Conservation (phyloP, 2,329 filamentous ascomycete species). For the Nemania serpens region DNA sequence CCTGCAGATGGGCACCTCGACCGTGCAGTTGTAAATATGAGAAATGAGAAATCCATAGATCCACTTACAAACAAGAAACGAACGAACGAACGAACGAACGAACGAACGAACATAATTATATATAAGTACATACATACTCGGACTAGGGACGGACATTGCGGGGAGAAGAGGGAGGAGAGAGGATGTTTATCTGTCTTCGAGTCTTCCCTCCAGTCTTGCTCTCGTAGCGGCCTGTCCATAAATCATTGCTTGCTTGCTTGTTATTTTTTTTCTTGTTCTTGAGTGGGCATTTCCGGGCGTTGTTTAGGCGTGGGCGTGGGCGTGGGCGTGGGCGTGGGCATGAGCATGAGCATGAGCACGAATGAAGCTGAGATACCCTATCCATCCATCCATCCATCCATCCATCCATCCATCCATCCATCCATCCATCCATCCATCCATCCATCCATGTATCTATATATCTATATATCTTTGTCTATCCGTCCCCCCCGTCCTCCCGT, state of each 20-base stretch:
- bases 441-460: background rate
- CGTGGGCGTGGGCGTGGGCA: too few species aligned
- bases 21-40: conserved; percentile 5
- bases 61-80: background rate
- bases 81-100: too few species aligned
- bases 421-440: background rate
- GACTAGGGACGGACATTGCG: background rate
- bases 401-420: background rate
- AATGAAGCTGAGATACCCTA: conserved; percentile 24
- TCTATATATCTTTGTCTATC: too few species aligned
- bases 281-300: conserved; percentile 26
- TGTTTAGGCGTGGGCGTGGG: conserved; percentile 15
- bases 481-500: too few species aligned
- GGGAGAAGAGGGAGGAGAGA: background rate
- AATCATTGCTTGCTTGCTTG: background rate
- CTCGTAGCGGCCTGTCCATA: background rate
- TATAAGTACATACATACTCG: conserved; percentile 10
- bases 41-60: background rate
- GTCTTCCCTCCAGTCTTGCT: background rate
- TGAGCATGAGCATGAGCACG: too few species aligned
- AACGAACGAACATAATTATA: background rate
- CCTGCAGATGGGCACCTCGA: conserved; percentile 67
- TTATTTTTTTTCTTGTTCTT: background rate
- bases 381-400: background rate
- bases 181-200: too few species aligned